These are phyloP conservation scores for Lippia alba DNA, from an alignment of 305 asterid species.

Conservation along the genomic window DNA sequence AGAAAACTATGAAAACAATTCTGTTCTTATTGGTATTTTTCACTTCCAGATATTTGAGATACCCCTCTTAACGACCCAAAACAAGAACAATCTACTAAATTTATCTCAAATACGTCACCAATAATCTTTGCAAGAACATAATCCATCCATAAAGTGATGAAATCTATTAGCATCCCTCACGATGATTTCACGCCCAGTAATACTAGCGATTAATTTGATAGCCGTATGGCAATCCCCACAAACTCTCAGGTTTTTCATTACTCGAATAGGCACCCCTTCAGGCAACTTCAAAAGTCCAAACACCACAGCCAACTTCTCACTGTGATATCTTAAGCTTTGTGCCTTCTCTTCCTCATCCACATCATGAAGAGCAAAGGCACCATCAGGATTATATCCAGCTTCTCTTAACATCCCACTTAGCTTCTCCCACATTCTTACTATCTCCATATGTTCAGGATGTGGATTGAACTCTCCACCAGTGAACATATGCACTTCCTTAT, in stretches of 20 bases:
- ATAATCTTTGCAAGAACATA: slow-evolving; percentile 71
- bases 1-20: slow-evolving; percentile 3
- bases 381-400: slow-evolving; percentile 68
- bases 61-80: neutral
- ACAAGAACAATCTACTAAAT: neutral
- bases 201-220: slow-evolving; percentile 56
- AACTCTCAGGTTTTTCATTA: slow-evolving; percentile 77
- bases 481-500: slow-evolving; percentile 68
- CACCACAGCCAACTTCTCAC: slow-evolving; percentile 75
- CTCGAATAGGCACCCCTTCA: slow-evolving; percentile 61
- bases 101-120: slow-evolving; percentile 49
- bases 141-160: slow-evolving; percentile 66
- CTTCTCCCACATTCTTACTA: slow-evolving; percentile 54
- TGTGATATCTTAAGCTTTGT: slow-evolving; percentile 57
- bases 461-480: slow-evolving; percentile 56
- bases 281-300: slow-evolving; percentile 70
- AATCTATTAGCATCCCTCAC: slow-evolving; percentile 71
- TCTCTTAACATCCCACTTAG: slow-evolving; percentile 52
- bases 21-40: neutral
- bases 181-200: slow-evolving; percentile 57
- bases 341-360: slow-evolving; percentile 78
- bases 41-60: neutral
- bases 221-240: slow-evolving; percentile 79
- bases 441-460: slow-evolving; percentile 55
- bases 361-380: slow-evolving; percentile 63